Evolutionary conservation across 495 filamentous ascomycete species (phyloP), one percentile per base, ranked within the genome.

Genomic region (Rhypophila decipiens): DNA sequence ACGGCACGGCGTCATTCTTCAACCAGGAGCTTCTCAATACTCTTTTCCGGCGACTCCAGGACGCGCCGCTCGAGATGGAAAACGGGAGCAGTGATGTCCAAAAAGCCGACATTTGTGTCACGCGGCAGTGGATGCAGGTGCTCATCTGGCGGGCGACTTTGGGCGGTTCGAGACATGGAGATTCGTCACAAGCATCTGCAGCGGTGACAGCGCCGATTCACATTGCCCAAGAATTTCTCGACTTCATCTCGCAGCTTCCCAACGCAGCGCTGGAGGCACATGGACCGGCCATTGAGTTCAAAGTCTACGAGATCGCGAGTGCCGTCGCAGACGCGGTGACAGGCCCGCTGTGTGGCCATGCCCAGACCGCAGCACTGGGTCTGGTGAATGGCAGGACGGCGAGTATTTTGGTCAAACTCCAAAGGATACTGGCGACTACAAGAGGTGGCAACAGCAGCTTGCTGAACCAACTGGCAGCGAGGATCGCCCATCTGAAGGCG

Each of bases 101-200:
- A 42, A 64, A 66, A 39, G 71, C 69, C 1, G 71, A 75, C 49
- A 60, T 73, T n/a, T 69, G 60, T 40, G 66, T 72, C 24, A 73
- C 72, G 2, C 51, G 65, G 36, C 68, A 72, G 40, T 73, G 72
- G 72, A 73, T 75, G 70, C 63, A 68, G 12, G 67, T 72, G 35
- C 52, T 72, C 7, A 42, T 73, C 31, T 75, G 72, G 72, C 61
- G 68, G 31, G 58, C 66, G 5, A 58, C 66, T 0, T 61, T 60
- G 20, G 52, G 52, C 39, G 53, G 56, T 19, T 27, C 50, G 24
- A 17, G 13, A 7, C 27, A 31, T 13, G 7, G 27, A 7, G 27
- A 31, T 13, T 31, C 27, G 7, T 31, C 27, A 13, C 13, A 7
- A 31, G 7, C 43, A 20, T 24, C 43, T 21, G 52, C 57, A 2